Base-by-base conservation (phyloP, 352 stramenopile genomes). In the Phytophthora foliorum region DNA sequence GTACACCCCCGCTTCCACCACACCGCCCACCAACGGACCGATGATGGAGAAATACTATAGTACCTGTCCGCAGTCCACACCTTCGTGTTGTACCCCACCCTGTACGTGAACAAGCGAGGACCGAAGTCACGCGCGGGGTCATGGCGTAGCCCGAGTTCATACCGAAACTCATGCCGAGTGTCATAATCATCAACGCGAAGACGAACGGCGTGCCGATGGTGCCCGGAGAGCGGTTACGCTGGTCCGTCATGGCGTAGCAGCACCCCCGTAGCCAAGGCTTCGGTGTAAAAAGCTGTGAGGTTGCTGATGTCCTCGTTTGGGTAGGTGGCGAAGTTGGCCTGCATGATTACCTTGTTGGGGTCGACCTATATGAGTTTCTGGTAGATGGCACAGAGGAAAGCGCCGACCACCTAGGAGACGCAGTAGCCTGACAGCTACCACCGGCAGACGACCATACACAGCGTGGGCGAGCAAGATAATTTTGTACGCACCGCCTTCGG, bases 1-100 rank as follows among this genome's bases (percentile, higher is more conserved):
- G 69, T 90, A 91, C 21, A 63, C 14, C 19, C 81, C 79, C 0
- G 61, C 80, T 6, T 81, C 80, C 11, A 81, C 34, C 17, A 85
- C 63, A 9, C 73, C 80, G 14, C 81, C 82, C 8, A 88, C 54
- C 8, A 77, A 46, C 13, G 80, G 82, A 9, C 68, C 80, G 34
- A 91, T 75, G 55, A 90, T 73, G 21, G 80, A 84, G 52, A 91
- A 89, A 76, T 91, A 91, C 71, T 74, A 76, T 91, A 91, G 74
- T 74, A 67, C 22, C 69, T 75, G 46, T 75, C 67, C 14, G 73
- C 46, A 25, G 82, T 86, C 36, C 82, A 90, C 29, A 90, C 82
- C 48, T 84, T 74, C n/a, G 70, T 69, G 16, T 79, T 80, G 72
- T 82, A 90, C 46, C 82, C 82, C 13, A 74, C 80, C 5, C 86